Conservation (phyloP, 257 asterid genomes). For the Paulownia fortunei region DNA sequence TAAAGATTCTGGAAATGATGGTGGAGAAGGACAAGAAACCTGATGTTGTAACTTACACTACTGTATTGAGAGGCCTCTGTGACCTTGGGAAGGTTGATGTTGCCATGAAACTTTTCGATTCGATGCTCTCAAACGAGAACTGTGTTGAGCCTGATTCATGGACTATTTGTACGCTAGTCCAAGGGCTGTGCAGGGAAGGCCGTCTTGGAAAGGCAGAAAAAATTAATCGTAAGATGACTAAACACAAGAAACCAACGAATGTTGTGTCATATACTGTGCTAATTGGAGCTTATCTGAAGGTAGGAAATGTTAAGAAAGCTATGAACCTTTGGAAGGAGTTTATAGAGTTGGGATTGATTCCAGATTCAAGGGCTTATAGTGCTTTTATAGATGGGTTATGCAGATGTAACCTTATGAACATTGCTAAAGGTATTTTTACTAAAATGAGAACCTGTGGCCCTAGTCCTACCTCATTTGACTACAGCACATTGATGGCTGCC, state of each 20-base stretch:
- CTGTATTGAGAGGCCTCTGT: conserved; percentile 57
- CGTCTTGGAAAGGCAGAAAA: conserved; percentile 53
- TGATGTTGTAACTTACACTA: conserved; percentile 60
- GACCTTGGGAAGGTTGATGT: conserved; percentile 55
- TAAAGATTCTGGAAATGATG: conserved; percentile 58
- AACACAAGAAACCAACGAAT: conserved; percentile 40
- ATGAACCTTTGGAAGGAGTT: conserved; percentile 60
- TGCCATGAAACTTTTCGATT: conserved; percentile 58
- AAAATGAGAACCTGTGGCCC: conserved; percentile 56
- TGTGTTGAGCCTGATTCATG: conserved; percentile 55
- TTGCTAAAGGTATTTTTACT: conserved; percentile 73
- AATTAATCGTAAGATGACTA: conserved; percentile 50
- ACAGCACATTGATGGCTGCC: conserved; percentile 66
- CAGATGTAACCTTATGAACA: conserved; percentile 48
- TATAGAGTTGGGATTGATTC: conserved; percentile 47
- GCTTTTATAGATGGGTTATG: conserved; percentile 64
- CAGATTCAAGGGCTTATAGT: conserved; percentile 52
- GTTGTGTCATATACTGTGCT: conserved; percentile 48
- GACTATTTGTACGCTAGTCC: conserved; percentile 53
- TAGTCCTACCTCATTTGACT: conserved; percentile 49
- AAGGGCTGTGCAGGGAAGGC: conserved; percentile 70
- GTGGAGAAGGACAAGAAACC: conserved; percentile 54
- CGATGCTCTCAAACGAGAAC: conserved; percentile 46
- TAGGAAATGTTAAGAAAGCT: conserved; percentile 50
- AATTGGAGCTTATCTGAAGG: conserved; percentile 64